These are phyloP conservation scores for Tylopilus cervinicoccineus DNA, from an alignment of 768 basidiomycete genomes.

Conservation along the genomic window DNA sequence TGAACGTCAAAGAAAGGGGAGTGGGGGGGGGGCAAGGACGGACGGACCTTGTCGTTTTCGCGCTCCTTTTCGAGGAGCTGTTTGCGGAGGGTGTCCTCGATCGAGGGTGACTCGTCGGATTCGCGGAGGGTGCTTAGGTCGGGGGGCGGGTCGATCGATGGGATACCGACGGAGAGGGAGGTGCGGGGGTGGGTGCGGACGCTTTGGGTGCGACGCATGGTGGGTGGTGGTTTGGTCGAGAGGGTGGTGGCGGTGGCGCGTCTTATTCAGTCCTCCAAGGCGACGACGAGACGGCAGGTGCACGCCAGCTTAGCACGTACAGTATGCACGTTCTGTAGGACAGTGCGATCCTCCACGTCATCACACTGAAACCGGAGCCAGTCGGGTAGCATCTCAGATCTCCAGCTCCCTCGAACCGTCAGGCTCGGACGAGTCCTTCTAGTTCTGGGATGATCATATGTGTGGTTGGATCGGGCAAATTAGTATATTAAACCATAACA, in stretches of 20 bases:
- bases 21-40: neutral
- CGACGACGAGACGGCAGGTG: too few relatives aligned
- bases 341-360: neutral
- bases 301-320: too few relatives aligned
- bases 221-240: too few relatives aligned
- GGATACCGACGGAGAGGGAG: constrained; percentile 35
- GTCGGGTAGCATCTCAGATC: neutral
- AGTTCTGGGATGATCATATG: neutral
- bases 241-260: neutral
- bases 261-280: neutral
- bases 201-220: constrained; percentile 61
- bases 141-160: constrained; percentile 30
- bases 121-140: constrained; percentile 63
- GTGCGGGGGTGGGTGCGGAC: constrained; percentile 52
- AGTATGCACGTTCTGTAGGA: too few relatives aligned
- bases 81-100: constrained; percentile 56
- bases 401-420: neutral
- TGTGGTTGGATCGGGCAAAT: neutral
- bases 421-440: too few relatives aligned
- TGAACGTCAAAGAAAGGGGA: neutral
- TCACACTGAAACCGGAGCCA: neutral
- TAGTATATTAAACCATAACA: too few relatives aligned
- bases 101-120: constrained; percentile 43
- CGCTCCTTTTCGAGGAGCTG: constrained; percentile 66
- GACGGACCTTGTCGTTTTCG: constrained; percentile 61